Base-by-base conservation (phyloP, 768 basidiomycete genomes). In the Tulasnella sp. region DNA sequence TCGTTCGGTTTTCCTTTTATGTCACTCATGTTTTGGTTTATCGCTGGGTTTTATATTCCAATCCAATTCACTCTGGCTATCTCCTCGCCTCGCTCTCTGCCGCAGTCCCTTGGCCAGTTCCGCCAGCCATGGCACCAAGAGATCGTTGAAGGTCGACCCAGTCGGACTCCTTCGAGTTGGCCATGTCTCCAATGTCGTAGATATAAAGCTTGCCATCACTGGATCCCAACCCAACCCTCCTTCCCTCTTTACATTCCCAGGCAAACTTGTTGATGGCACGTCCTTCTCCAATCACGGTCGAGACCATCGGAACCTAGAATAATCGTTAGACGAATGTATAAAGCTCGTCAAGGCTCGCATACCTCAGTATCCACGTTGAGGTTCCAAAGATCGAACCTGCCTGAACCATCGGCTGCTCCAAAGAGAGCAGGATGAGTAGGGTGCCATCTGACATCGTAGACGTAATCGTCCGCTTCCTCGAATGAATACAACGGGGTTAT, bases 381-480 rank as follows among this genome's bases (percentile, higher is more conserved):
- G 85, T 99, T 99, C 98, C 98, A 99, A 52, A 99, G 84, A 83
- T 98, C 95, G 85, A 99, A 98, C 85, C 93, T 94, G 36, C 97
- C 98, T 1, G 94, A 93, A 2, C 98, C 98, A 84, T 99, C 96
- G 2, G 95, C 98, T 5, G 91, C 92, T 31, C 94, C 97, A 84
- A 99, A 99, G 72, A 97, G 81, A 1, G 97, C 96, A 19, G 98
- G 98, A 85, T 99, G 97, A 19, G 91, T 88, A 8, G 97, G 96
- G 84, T 99, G 98, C 98, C 98, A 99, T 84, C 93, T 94, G 71
- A 95, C 97, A 86, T 98, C 98, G 86, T 98, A 99, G 14, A 99
- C 97, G 84, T 99, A 98, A 85, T 99, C 98, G 84, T 97, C 96
- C 18, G 96, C 94, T 85, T 98, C 97, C 82, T 99, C 97, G 83